These are phyloP conservation scores for Parietaria judaica DNA, from an alignment of 306 rosid species.

Conservation along the genomic window DNA sequence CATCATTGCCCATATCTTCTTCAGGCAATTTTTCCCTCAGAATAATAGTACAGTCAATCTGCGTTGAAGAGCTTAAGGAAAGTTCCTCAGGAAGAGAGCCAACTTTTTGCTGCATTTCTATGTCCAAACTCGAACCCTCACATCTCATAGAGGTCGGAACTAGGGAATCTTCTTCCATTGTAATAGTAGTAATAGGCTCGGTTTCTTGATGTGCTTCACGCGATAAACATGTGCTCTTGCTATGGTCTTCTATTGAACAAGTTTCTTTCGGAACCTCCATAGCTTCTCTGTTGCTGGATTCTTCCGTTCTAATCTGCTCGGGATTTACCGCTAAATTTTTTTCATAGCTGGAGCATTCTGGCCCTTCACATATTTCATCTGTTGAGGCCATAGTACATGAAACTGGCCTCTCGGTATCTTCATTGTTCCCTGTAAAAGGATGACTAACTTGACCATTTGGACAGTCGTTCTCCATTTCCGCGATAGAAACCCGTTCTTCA, in stretches of 20 bases:
- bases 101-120: constrained; percentile 8
- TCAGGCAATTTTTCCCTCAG: constrained; percentile 23
- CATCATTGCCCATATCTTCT: constrained; percentile 19
- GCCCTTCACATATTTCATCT: constrained; percentile 9
- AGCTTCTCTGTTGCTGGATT: constrained; percentile 6
- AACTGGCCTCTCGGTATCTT: constrained; percentile 4
- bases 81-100: constrained; percentile 13
- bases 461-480: constrained; percentile 21
- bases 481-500: constrained; percentile 11
- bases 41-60: constrained; percentile 20
- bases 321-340: too few species aligned
- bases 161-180: constrained; percentile 17
- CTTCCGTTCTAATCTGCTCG: background rate
- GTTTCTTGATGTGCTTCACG: background rate
- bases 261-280: constrained; percentile 16
- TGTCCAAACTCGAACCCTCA: constrained; percentile 1
- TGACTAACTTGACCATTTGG: constrained; percentile 20
- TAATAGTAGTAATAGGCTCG: constrained; percentile 5
- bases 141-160: constrained; percentile 13
- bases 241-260: background rate
- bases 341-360: background rate
- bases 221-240: background rate
- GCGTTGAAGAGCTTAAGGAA: constrained; percentile 11
- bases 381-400: background rate
- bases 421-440: constrained; percentile 21